Conservation (phyloP, 1,139 yeast species). For the Candida glucosophila region DNA sequence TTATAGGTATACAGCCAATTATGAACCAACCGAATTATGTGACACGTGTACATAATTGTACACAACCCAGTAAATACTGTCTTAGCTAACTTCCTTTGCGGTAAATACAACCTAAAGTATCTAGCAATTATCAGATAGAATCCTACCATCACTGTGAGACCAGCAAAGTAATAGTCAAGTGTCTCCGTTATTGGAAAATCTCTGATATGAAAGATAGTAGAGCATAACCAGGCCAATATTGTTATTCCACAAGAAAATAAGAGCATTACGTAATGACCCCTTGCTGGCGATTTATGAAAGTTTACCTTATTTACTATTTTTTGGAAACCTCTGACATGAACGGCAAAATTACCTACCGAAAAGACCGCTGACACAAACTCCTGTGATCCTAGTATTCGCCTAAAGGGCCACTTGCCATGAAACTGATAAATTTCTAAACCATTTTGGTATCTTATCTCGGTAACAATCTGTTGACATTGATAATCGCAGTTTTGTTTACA, state of each 20-base stretch:
- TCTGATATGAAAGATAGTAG: conserved; percentile 80
- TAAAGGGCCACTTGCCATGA: conserved; percentile 97
- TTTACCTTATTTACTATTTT: conserved; percentile 18
- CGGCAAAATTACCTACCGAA: conserved; percentile 69
- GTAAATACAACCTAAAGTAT: conserved; percentile 44
- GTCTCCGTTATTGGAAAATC: conserved; percentile 75
- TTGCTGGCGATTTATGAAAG: conserved; percentile 4
- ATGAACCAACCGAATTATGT: conserved; percentile 55
- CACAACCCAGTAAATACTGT: conserved; percentile 34
- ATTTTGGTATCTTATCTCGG: conserved; percentile 38
- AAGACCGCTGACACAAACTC: conserved; percentile 79
- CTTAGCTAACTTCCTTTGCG: conserved; percentile 19
- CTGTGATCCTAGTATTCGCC: conserved; percentile 66
- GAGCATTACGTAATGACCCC: conserved; percentile 30
- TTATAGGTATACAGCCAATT: conserved; percentile 92
- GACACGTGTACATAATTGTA: conserved; percentile 44
- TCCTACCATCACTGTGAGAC: conserved; percentile 74
- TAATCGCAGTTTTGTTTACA: conserved; percentile 85
- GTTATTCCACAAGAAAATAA: conserved; percentile 40
- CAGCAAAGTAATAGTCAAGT: conserved; percentile 88
- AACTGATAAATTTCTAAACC: conserved; percentile 61
- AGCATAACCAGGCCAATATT: conserved; percentile 81
- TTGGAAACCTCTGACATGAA: conserved; percentile 57
- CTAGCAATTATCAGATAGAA: conserved; percentile 61
- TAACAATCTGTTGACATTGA: conserved; percentile 74